phyloP scores from a whole-genome alignment of 2,329 filamentous ascomycete genomes.

The Rhynchosporium secalis region DNA sequence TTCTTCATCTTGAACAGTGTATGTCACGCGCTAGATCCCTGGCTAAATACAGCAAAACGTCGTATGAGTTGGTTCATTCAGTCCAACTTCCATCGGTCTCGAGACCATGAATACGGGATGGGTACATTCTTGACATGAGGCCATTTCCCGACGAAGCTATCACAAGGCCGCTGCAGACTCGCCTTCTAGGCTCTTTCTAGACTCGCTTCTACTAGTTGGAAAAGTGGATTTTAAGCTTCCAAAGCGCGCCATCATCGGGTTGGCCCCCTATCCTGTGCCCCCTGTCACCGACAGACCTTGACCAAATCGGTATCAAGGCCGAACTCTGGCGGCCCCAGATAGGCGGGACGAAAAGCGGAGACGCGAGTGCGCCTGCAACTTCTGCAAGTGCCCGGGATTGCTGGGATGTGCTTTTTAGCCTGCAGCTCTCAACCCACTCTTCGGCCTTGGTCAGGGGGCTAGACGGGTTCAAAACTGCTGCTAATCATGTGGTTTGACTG shows the following conservation, averaged over 20 bases:
- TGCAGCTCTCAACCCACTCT: slow-evolving; percentile 2
- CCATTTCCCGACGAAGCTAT: slow-evolving; percentile 1
- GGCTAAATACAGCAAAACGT: not conserved
- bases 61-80: not conserved
- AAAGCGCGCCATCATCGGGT: not conserved
- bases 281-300: slow-evolving; percentile 18
- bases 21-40: not conserved
- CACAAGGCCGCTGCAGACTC: not conserved
- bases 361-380: not conserved
- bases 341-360: slow-evolving; percentile 9
- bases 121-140: not conserved
- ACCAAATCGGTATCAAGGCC: slow-evolving; percentile 21
- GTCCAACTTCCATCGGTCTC: too few species aligned
- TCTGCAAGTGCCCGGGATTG: slow-evolving; percentile 1
- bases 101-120: too few species aligned
- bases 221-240: not conserved
- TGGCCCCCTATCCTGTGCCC: not conserved
- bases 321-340: slow-evolving; percentile 17
- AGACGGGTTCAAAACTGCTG: slow-evolving; percentile 14
- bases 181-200: slow-evolving; percentile 5
- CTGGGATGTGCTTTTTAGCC: slow-evolving; percentile 13
- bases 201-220: not conserved
- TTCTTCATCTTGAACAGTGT: not conserved
- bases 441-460: slow-evolving; percentile 16
- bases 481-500: slow-evolving; percentile 1